A percentile compares a stretch with the other conserved stretches of the same genome.
phyloP scores from a whole-genome alignment of 371 early-diverging fungal species.

The Lichtheimia corymbifera region DNA sequence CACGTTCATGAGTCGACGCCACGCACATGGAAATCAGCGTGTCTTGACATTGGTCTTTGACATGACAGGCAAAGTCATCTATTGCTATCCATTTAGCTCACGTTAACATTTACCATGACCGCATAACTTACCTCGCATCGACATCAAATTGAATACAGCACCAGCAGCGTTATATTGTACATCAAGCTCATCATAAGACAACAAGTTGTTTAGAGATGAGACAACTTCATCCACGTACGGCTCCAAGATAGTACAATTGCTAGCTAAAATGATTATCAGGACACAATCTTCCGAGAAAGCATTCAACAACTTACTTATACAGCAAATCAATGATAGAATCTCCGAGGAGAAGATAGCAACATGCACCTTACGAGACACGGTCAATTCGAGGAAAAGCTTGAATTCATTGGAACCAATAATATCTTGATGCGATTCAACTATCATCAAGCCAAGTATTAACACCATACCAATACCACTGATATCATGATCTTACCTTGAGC shows the following conservation, averaged over 20 bases:
- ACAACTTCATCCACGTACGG: slow-evolving; percentile 21
- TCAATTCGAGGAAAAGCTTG: slow-evolving; percentile 35
- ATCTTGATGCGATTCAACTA: slow-evolving; percentile 45
- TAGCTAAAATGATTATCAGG: slow-evolving; percentile 3
- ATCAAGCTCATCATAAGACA: slow-evolving; percentile 37
- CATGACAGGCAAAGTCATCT: slow-evolving; percentile 38
- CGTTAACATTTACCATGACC: background rate
- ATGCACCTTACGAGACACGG: slow-evolving; percentile 36
- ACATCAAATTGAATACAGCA: slow-evolving; percentile 48
- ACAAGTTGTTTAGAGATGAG: slow-evolving; percentile 29
- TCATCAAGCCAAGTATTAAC: background rate
- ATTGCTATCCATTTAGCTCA: background rate
- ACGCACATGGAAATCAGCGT: slow-evolving; percentile 28
- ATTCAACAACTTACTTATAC: slow-evolving; percentile 32
- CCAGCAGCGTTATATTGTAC: slow-evolving; percentile 50
- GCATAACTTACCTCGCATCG: slow-evolving; percentile 35
- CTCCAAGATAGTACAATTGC: slow-evolving; percentile 15
- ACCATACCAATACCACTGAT: background rate
- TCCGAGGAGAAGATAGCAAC: slow-evolving; percentile 42
- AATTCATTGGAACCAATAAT: slow-evolving; percentile 43
- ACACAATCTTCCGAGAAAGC: background rate
- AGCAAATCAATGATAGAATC: slow-evolving; percentile 47
- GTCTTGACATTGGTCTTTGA: slow-evolving; percentile 36
- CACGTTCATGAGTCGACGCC: slow-evolving; percentile 34
- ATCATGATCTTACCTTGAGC: slow-evolving; percentile 27